phyloP scores from a whole-genome alignment of 1,139 yeast genomes.

The Saccharomyces hybrid region DNA sequence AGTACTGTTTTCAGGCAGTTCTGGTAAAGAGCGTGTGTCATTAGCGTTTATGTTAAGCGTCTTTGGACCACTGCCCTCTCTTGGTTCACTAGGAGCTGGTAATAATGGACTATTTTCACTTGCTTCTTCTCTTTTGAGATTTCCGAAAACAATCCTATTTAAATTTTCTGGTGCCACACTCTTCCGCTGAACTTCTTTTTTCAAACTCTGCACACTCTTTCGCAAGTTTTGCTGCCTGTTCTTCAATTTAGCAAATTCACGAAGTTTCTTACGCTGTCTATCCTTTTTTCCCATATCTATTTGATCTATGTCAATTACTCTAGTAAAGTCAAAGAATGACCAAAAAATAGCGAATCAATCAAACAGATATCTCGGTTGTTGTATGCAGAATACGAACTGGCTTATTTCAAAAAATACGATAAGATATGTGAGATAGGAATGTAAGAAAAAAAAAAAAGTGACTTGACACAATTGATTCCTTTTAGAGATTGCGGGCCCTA shows the following conservation, averaged over 20 bases:
- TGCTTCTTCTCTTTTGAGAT: not conserved
- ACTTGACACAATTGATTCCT: constrained; percentile 1
- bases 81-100: not conserved
- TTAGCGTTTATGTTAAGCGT: not conserved
- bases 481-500: not conserved
- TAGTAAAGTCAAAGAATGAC: not conserved
- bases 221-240: constrained; percentile 1
- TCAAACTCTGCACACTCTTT: not conserved
- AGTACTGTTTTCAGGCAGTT: not conserved
- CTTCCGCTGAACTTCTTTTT: not conserved
- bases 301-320: not conserved
- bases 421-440: not conserved
- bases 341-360: not conserved
- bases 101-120: not conserved
- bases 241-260: constrained; percentile 11
- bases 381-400: not conserved
- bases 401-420: not conserved
- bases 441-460: not conserved
- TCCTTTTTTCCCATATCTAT: constrained; percentile 12
- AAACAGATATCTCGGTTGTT: not conserved
- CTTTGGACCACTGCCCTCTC: not conserved
- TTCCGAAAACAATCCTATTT: not conserved
- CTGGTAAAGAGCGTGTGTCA: not conserved
- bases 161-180: not conserved
- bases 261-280: constrained; percentile 14